These are phyloP conservation scores for Acacia acuminata DNA, from an alignment of 306 rosid genomes.

Conservation along the genomic window DNA sequence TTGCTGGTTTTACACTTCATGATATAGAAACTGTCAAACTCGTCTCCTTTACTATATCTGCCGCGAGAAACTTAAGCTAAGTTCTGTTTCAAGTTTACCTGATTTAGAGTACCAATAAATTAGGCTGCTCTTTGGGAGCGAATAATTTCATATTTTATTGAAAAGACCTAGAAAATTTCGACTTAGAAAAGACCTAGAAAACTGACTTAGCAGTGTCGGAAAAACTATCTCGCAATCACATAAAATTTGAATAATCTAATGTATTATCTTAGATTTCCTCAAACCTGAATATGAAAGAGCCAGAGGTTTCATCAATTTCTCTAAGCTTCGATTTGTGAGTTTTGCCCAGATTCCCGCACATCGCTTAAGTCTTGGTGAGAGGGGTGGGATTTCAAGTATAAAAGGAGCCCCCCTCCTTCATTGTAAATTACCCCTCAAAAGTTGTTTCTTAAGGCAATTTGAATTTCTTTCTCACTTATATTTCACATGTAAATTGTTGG, in stretches of 20 bases:
- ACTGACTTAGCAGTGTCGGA: not conserved
- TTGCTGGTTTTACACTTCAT: not conserved
- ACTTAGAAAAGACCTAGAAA: not conserved
- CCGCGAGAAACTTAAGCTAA: constrained; percentile 9
- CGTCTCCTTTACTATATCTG: constrained; percentile 6
- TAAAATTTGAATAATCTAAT: not conserved
- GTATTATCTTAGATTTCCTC: not conserved
- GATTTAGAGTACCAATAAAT: not conserved
- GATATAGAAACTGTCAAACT: not conserved
- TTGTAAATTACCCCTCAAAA: too few relatives aligned
- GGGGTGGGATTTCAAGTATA: too few relatives aligned
- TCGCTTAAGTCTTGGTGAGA: too few relatives aligned
- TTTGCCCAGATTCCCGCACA: too few relatives aligned
- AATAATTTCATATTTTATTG: constrained; percentile 4
- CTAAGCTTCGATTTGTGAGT: not conserved
- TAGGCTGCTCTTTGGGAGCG: not conserved
- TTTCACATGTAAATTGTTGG: too few relatives aligned
- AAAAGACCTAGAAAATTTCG: too few relatives aligned
- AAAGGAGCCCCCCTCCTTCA: too few relatives aligned
- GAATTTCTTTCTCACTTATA: too few relatives aligned
- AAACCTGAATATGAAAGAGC: not conserved
- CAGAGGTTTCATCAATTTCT: not conserved
- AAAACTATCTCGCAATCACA: not conserved
- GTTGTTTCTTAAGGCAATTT: too few relatives aligned
- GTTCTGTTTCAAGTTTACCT: constrained; percentile 15